Conservation (phyloP, 768 basidiomycete genomes). For the Calocera cornea region DNA sequence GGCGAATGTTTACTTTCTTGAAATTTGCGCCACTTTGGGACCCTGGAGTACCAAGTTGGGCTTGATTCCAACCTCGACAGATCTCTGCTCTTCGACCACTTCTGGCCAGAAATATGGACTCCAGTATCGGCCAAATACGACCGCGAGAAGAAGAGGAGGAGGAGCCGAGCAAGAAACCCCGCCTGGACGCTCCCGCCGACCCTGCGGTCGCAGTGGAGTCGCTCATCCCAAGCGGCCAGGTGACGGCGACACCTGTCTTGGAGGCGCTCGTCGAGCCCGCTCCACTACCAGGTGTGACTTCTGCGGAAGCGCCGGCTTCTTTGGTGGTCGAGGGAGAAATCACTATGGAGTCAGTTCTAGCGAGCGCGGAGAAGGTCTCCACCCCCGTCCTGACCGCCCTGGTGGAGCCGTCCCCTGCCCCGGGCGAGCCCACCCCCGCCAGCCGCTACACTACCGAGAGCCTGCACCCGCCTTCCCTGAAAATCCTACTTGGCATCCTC, state of each 20-base stretch:
- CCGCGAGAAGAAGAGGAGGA: neutral
- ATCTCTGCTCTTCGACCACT: no score
- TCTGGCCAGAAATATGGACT: neutral
- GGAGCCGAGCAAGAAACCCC: neutral
- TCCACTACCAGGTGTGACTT: neutral
- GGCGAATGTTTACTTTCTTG: neutral
- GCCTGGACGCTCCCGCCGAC: no score
- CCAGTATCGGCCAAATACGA: neutral
- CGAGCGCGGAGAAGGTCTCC: no score
- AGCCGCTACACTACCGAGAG: conserved; percentile 13
- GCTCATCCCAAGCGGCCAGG: neutral
- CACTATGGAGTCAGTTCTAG: no score
- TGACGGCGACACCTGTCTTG: neutral
- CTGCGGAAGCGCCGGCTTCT: no score
- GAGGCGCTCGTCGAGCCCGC: neutral
- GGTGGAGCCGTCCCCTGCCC: no score
- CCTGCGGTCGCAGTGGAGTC: neutral
- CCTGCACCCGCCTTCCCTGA: conserved; percentile 49
- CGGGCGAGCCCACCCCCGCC: no score
- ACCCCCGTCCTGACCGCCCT: no score
- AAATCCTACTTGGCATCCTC: conserved; percentile 9
- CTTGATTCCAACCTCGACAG: neutral
- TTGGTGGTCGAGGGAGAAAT: no score
- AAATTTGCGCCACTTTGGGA: neutral
- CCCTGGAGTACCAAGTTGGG: neutral